phyloP scores from a whole-genome alignment of 768 basidiomycete genomes.

The Suillus subalutaceus region DNA sequence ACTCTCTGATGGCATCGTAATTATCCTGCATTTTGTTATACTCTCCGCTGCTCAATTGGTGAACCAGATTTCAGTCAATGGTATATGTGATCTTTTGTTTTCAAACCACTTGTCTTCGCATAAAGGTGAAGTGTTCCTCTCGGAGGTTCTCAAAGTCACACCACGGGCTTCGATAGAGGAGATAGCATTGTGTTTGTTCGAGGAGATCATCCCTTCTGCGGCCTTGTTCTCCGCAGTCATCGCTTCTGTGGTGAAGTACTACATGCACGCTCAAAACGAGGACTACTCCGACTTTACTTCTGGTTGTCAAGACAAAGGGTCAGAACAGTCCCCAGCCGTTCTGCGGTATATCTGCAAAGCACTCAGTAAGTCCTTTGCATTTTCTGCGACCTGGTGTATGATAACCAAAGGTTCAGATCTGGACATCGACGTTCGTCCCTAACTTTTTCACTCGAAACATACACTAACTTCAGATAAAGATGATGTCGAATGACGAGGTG shows the following conservation, averaged over 20 bases:
- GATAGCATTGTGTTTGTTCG: slow-evolving; percentile 53
- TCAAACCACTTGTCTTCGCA: slow-evolving; percentile 26
- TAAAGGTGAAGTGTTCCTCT: slow-evolving; percentile 24
- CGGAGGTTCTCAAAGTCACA: slow-evolving; percentile 16
- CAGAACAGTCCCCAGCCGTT: slow-evolving; percentile 32
- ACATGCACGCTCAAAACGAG: slow-evolving; percentile 42
- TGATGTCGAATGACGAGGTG: slow-evolving; percentile 44
- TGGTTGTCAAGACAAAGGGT: slow-evolving; percentile 31
- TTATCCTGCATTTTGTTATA: not conserved
- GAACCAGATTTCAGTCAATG: slow-evolving; percentile 21
- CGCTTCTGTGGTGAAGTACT: slow-evolving; percentile 62
- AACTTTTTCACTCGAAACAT: slow-evolving; percentile 42
- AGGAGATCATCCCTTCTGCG: slow-evolving; percentile 57
- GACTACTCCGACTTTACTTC: slow-evolving; percentile 41
- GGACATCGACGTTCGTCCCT: slow-evolving; percentile 35
- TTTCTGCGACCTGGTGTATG: slow-evolving; percentile 18
- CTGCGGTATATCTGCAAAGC: slow-evolving; percentile 51
- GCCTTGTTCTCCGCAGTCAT: slow-evolving; percentile 59
- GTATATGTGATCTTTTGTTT: slow-evolving; percentile 23
- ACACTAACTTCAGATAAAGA: slow-evolving; percentile 39
- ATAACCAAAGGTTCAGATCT: slow-evolving; percentile 34
- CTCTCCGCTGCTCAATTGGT: not conserved
- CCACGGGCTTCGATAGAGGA: slow-evolving; percentile 27
- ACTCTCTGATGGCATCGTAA: slow-evolving; percentile 23
- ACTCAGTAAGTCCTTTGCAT: slow-evolving; percentile 38